These are phyloP conservation scores for Diversispora eburnea DNA, from an alignment of 192 early-diverging fungal species.

Conservation along the genomic window DNA sequence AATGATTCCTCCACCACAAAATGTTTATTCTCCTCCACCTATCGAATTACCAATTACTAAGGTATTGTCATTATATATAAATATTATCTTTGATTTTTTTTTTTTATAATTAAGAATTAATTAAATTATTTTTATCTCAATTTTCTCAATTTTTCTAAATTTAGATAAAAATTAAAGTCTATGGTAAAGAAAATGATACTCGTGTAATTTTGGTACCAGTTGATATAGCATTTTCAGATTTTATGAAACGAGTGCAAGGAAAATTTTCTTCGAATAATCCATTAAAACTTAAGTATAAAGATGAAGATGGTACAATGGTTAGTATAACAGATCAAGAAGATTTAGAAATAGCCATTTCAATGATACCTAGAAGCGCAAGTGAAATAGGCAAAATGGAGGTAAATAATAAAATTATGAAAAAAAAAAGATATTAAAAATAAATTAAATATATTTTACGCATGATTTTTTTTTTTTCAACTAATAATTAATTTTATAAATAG, in stretches of 20 bases:
- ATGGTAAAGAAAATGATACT: slow-evolving; percentile 55
- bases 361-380: not conserved
- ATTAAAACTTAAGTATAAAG: slow-evolving; percentile 75
- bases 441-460: too few species aligned
- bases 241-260: slow-evolving; percentile 50
- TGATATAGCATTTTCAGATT: slow-evolving; percentile 49
- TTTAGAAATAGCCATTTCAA: slow-evolving; percentile 58
- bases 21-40: not conserved
- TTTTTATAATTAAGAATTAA: not conserved
- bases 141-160: not conserved
- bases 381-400: slow-evolving; percentile 27
- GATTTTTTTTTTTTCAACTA: too few species aligned
- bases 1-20: slow-evolving; percentile 37
- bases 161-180: slow-evolving; percentile 60
- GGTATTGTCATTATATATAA: too few species aligned
- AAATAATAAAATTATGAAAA: not conserved
- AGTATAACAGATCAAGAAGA: slow-evolving; percentile 90
- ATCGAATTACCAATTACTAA: not conserved
- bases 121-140: not conserved
- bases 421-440: too few species aligned
- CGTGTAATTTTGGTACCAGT: slow-evolving; percentile 57
- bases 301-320: slow-evolving; percentile 83
- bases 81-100: not conserved
- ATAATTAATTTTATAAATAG: too few species aligned
- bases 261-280: slow-evolving; percentile 53